Conservation (phyloP, 768 basidiomycete species). For the Tylopilus intermedius region DNA sequence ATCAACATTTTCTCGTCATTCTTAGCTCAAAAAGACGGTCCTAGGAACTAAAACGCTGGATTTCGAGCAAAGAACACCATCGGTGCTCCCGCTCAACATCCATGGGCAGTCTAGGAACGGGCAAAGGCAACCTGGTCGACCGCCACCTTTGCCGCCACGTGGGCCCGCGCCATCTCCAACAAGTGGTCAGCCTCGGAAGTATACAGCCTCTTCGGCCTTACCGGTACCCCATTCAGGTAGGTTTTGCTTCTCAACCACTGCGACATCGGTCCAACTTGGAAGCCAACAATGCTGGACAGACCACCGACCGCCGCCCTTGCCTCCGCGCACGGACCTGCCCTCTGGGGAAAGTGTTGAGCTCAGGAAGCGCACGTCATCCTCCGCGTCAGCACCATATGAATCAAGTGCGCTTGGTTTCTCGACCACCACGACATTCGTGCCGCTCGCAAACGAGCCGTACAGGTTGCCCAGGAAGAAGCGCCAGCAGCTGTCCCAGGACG, state of each 20-base stretch:
- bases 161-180: background rate
- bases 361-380: no score
- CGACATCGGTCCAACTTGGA: background rate
- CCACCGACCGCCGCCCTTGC: background rate
- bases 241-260: background rate
- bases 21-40: no score
- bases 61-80: background rate
- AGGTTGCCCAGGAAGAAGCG: background rate
- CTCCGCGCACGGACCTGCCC: no score
- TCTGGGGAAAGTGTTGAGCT: no score
- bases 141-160: background rate
- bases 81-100: background rate
- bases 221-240: background rate
- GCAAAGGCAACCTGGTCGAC: no score
- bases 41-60: background rate
- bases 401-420: no score
- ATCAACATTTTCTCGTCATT: background rate
- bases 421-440: no score
- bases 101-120: background rate
- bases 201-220: background rate
- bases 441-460: background rate
- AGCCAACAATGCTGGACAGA: background rate
- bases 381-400: no score
- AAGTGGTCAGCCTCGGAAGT: background rate
- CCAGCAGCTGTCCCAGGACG: no score